Conservation (phyloP, 805 yeast genomes). For the Komagataella phaffii region DNA sequence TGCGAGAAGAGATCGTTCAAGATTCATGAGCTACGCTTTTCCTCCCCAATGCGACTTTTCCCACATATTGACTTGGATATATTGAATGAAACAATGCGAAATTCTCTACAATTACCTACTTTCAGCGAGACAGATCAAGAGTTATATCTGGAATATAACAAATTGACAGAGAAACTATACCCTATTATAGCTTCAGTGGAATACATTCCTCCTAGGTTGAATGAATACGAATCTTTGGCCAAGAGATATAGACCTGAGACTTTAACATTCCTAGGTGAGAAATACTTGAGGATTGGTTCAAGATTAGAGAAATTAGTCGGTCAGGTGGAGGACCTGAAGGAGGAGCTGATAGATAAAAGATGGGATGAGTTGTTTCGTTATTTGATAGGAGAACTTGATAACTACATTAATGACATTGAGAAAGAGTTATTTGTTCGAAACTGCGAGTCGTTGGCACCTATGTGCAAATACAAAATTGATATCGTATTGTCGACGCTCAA, state of each 20-base stretch:
- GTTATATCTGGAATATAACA: slow-evolving; percentile 26
- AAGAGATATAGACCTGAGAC: slow-evolving; percentile 16
- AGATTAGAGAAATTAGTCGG: slow-evolving; percentile 26
- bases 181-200: slow-evolving; percentile 41
- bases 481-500: slow-evolving; percentile 7
- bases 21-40: slow-evolving; percentile 21
- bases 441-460: slow-evolving; percentile 1
- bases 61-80: slow-evolving; percentile 22
- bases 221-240: slow-evolving; percentile 22
- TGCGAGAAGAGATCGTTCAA: slow-evolving; percentile 21
- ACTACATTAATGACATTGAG: slow-evolving; percentile 13
- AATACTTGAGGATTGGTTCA: slow-evolving; percentile 23
- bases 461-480: slow-evolving; percentile 1
- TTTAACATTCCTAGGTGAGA: slow-evolving; percentile 18
- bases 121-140: slow-evolving; percentile 23
- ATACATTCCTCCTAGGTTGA: slow-evolving; percentile 37
- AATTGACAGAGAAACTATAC: slow-evolving; percentile 25
- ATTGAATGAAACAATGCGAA: slow-evolving; percentile 15
- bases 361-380: slow-evolving; percentile 43
- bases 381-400: slow-evolving; percentile 27
- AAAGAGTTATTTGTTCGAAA: slow-evolving; percentile 6
- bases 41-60: slow-evolving; percentile 26
- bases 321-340: slow-evolving; percentile 27
- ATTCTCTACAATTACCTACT: slow-evolving; percentile 21
- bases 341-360: slow-evolving; percentile 33